Base-by-base conservation (phyloP, 305 asterid species). In the Plantago coronopus region DNA sequence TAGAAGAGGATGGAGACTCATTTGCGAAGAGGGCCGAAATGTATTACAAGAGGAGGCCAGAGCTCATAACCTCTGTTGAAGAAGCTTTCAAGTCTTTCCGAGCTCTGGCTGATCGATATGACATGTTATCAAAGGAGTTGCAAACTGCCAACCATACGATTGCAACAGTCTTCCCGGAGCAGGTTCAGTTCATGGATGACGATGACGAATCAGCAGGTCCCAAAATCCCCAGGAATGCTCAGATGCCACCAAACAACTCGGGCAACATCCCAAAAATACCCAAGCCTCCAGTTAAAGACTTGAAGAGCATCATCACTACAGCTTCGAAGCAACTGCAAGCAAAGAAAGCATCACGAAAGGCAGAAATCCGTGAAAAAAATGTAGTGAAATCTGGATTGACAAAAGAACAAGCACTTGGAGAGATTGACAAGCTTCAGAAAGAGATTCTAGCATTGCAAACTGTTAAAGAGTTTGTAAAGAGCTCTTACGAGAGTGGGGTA, bases 381-480 rank as follows among this genome's bases (percentile, higher is more conserved):
- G 77, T 54, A 0, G 67, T 47, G 7, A 78, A 76, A 43, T 83
- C 95, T 0, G 96, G 95, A 13, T 63, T 89, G 51, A 74, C 71
- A 29, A 78, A 79, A 61, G 66, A 69, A 0, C 85, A 78, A 65
- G 95, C 90, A 38, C 50, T 75, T 0, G 84, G 69, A 55, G 93
- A 93, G 81, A 83, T 93, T 55, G 85, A 70, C 49, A 82, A 73
- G 84, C 81, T 83, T 18, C 91, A 93, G 54, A 89, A 85, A 20
- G 97, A 93, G 5, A 89, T 89, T 50, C 71, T 89, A 0, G 81
- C 83, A 0, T 25, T 85, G 62, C 94, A 87, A 53, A 89, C 96
- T 8, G 83, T 82, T 0, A 93, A 89, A 60, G 99, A 89, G 83
- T 85, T 87, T 53, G 95, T 87, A 0, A 89, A 83, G 74, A 87